Evolutionary conservation across 139 green algal species (phyloP).

Genomic region (Parachlorella kessleri): DNA sequence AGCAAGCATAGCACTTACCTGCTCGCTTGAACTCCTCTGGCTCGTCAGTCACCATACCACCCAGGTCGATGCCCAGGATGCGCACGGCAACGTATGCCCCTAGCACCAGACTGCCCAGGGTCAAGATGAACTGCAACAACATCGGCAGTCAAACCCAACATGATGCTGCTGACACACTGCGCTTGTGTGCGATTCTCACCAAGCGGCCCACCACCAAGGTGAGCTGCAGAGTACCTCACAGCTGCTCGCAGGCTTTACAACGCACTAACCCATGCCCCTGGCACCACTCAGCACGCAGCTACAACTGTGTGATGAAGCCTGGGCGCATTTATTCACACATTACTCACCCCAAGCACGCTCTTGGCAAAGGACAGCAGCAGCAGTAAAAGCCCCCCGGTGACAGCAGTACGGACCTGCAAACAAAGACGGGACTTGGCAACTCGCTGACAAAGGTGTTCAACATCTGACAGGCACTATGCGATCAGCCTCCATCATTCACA

Average conservation of each 20-base stretch:
- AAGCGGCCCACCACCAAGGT: neutral
- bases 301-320: neutral
- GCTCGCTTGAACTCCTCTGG: neutral
- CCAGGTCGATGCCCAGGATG: constrained; percentile 39
- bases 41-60: constrained; percentile 3
- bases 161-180: neutral
- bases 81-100: constrained; percentile 38
- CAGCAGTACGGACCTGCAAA: constrained; percentile 35
- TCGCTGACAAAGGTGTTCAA: too few species aligned
- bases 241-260: neutral
- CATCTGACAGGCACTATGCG: too few species aligned
- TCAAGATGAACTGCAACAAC: constrained; percentile 51
- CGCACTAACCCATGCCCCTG: neutral
- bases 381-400: constrained; percentile 44
- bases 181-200: neutral
- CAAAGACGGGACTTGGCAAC: too few species aligned
- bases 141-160: too few species aligned
- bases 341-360: constrained; percentile 48
- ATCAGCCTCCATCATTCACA: too few species aligned
- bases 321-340: neutral
- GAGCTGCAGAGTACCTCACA: neutral
- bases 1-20: neutral
- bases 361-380: constrained; percentile 50
- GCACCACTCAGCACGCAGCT: neutral
- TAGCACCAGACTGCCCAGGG: constrained; percentile 43